Conservation (phyloP, 176 grass and related monocot species). For the Aegilops bicornis region DNA sequence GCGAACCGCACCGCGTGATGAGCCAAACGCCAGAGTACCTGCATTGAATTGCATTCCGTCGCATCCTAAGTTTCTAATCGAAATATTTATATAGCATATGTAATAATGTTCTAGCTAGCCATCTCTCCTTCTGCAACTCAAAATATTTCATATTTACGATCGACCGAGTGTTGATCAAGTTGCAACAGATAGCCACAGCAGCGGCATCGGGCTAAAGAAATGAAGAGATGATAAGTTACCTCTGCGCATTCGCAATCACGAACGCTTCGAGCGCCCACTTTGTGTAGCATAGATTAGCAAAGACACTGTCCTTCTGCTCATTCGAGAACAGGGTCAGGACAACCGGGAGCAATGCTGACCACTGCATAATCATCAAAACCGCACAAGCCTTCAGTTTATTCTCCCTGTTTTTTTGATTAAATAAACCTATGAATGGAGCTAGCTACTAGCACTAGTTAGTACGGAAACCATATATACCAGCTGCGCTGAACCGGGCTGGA, state of each 20-base stretch:
- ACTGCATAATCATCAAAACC: conserved; percentile 46
- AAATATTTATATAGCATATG: too few species aligned
- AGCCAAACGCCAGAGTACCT: conserved; percentile 71
- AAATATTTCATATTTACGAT: neutral
- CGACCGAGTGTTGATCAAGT: too few species aligned
- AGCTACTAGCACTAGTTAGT: neutral
- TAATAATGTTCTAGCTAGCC: too few species aligned
- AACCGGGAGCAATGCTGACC: conserved; percentile 79
- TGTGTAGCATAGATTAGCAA: conserved; percentile 81
- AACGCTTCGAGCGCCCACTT: conserved; percentile 92
- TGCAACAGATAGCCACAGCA: neutral
- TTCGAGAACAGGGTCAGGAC: conserved; percentile 79
- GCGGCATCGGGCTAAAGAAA: neutral
- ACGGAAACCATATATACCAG: conserved; percentile 40
- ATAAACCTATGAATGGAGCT: neutral
- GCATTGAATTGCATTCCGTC: neutral
- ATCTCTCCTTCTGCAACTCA: too few species aligned
- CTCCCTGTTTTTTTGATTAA: neutral
- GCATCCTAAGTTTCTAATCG: too few species aligned
- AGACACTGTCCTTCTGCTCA: conserved; percentile 45
- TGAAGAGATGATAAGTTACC: conserved; percentile 25
- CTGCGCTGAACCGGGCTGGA: conserved; percentile 77
- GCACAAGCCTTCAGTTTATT: neutral
- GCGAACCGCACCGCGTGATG: conserved; percentile 68
- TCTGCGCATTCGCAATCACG: conserved; percentile 74